Conservation (phyloP, 768 basidiomycete species). For the Mrakia frigida region DNA sequence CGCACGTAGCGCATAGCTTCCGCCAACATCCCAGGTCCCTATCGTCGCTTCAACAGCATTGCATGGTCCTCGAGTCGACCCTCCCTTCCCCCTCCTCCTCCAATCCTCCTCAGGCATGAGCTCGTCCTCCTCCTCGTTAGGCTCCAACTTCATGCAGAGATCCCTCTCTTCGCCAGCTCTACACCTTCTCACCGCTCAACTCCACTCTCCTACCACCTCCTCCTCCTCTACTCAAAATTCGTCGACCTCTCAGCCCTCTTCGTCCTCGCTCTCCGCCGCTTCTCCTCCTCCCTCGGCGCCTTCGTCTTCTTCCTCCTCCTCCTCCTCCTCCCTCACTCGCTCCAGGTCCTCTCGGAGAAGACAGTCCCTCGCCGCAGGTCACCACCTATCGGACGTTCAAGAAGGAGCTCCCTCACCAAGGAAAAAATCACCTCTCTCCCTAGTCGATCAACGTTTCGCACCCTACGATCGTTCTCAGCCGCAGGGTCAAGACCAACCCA, state of each 20-base stretch:
- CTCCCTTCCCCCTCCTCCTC: too few species aligned
- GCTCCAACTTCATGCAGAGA: conserved; percentile 15
- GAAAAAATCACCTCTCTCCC: background rate
- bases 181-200: conserved; percentile 50
- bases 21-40: too few species aligned
- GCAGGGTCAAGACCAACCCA: background rate
- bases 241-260: background rate
- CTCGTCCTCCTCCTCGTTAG: background rate
- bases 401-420: background rate
- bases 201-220: conserved; percentile 42
- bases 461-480: background rate
- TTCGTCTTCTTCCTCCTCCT: background rate
- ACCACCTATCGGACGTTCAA: conserved; percentile 4
- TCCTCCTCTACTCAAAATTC: conserved; percentile 13
- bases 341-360: background rate
- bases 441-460: background rate
- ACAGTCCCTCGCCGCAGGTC: background rate
- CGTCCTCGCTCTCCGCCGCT: background rate
- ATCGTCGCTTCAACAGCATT: too few species aligned
- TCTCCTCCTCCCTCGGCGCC: background rate
- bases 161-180: conserved; percentile 15
- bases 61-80: too few species aligned
- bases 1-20: too few species aligned
- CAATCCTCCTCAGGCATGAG: background rate
- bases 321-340: background rate